Evolutionary conservation across 106 monocot species (phyloP).

Genomic region (Dioscorea alata): DNA sequence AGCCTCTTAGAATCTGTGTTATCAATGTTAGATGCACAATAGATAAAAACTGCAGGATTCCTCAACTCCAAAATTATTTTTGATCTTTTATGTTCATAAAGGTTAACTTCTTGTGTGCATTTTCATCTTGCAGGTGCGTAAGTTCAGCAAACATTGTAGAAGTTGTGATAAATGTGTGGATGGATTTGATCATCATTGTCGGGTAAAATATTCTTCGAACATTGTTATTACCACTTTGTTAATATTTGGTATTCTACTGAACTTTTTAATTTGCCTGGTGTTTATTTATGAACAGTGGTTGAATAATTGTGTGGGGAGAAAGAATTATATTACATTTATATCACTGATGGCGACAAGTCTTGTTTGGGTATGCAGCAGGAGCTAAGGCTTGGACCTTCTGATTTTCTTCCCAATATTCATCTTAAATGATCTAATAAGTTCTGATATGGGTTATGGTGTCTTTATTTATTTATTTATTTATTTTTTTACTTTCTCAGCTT

Average conservation of each 20-base stretch:
- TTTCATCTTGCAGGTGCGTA: slow-evolving; percentile 63
- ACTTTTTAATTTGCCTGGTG: neutral
- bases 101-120: neutral
- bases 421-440: neutral
- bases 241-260: neutral
- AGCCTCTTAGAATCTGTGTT: too few relatives aligned
- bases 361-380: slow-evolving; percentile 49
- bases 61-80: too few relatives aligned
- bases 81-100: too few relatives aligned
- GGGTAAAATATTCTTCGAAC: slow-evolving; percentile 34
- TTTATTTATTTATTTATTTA: too few relatives aligned
- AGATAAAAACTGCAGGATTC: too few relatives aligned
- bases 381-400: neutral
- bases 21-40: too few relatives aligned
- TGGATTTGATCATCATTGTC: slow-evolving; percentile 98
- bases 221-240: neutral
- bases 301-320: slow-evolving; percentile 98
- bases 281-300: slow-evolving; percentile 63
- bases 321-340: slow-evolving; percentile 90
- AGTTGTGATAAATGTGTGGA: slow-evolving; percentile 99
- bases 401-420: neutral
- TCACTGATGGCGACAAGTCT: slow-evolving; percentile 91
- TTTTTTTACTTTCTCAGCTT: slow-evolving; percentile 37
- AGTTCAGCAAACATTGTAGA: slow-evolving; percentile 97
- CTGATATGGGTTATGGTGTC: neutral